Percentiles rank a stretch among this genome's conserved stretches.
Evolutionary conservation across 495 filamentous ascomycete species (phyloP).

Genomic region (Penicillium arizonense): DNA sequence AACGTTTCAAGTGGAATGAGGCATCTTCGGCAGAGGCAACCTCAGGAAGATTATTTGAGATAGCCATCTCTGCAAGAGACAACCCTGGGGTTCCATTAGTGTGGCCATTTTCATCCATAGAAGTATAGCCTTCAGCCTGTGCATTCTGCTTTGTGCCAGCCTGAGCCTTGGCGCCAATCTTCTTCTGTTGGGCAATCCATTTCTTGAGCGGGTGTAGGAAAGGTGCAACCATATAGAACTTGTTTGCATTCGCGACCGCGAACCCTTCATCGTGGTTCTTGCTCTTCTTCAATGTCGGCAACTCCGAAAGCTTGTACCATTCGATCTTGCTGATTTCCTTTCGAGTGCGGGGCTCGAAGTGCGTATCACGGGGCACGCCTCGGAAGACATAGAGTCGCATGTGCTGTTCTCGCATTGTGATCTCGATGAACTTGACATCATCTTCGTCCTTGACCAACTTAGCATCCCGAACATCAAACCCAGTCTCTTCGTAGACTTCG

Average conservation of each 20-base stretch:
- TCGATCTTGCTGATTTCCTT: constrained; percentile 97
- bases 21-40: constrained; percentile 44
- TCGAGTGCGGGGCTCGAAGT: constrained; percentile 84
- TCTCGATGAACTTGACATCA: constrained; percentile 74
- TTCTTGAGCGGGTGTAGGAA: constrained; percentile 84
- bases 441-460: constrained; percentile 67
- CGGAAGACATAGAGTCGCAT: constrained; percentile 89
- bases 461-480: constrained; percentile 73
- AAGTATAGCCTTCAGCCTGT: constrained; percentile 33
- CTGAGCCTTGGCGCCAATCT: constrained; percentile 50
- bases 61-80: constrained; percentile 16
- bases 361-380: constrained; percentile 76
- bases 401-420: constrained; percentile 88
- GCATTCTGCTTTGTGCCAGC: constrained; percentile 12
- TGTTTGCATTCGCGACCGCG: constrained; percentile 65
- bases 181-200: constrained; percentile 85
- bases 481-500: constrained; percentile 95
- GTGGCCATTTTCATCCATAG: constrained; percentile 34
- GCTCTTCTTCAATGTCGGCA: constrained; percentile 75
- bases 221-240: constrained; percentile 97
- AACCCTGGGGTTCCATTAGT: constrained; percentile 15
- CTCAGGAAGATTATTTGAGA: constrained; percentile 43
- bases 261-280: constrained; percentile 55
- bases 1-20: constrained; percentile 59
- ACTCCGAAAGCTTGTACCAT: constrained; percentile 86